Base-by-base conservation (phyloP, 257 asterid genomes). In the Fraxinus pennsylvanica region DNA sequence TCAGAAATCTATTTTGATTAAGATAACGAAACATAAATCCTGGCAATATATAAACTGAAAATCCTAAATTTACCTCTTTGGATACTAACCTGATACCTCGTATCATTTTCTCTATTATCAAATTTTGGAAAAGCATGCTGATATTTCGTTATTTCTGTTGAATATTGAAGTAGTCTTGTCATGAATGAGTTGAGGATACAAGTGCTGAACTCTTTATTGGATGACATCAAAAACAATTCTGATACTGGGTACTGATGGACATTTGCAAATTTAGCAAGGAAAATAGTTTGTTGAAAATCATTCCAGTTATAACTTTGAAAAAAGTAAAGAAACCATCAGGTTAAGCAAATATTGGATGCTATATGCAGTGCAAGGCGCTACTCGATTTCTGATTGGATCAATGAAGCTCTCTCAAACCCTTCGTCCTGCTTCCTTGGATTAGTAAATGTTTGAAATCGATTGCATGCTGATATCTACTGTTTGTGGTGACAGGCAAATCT, bases 401-500 rank as follows among this genome's bases (percentile, higher is more conserved):
- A 38, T 0, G 10, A 38, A 38, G 10, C 43, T 38, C 43, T 38
- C 43, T 38, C 43, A 8, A 38, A 38, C 70, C 17, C 5, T 35
- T 68, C 50, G 54, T 32, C 74, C 79, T 74, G 9, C 27, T 74
- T 36, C 19, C 43, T 73, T 43, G 50, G 14, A 17, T 41, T 63
- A 27, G 27, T 7, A 78, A 5, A 32, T 17, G 21, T 50, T 3
- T 12, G 10, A 22, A 67, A 39, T 22, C 17, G 5, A 61, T 21
- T 33, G 9, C 6, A 6, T 9, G 68, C 77, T 76, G 74, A 81
- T 25, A 8, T 4, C 12, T 47, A 25, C 10, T 72, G 14, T 65
- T 45, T 52, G 68, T 74, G 6, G 19, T 77, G 76, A 68, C 92
- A 91, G 97, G 97, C 99, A 61, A 79, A 92, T 84, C 93, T 86